A percentile compares a stretch with the other conserved stretches of the same genome.
These are phyloP conservation scores for Sherardia arvensis DNA, from an alignment of 257 asterid species.

Conservation along the genomic window DNA sequence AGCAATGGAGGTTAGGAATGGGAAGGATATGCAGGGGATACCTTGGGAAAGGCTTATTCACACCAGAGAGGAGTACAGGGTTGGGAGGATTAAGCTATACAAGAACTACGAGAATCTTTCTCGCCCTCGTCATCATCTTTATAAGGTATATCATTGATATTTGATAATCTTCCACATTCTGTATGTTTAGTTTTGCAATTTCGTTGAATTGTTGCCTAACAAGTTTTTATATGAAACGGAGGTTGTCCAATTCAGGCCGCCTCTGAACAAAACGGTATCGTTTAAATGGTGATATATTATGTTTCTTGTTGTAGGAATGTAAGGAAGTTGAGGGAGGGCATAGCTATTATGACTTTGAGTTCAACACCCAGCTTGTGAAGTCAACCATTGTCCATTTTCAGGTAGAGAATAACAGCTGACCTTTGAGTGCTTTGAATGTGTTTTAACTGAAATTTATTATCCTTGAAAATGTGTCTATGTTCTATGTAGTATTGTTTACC, in stretches of 20 bases:
- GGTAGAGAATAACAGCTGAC: conserved; percentile 38
- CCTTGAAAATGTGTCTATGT: no score
- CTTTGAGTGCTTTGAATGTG: conserved; percentile 1
- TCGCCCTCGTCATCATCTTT: conserved; percentile 39
- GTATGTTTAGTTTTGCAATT: no score
- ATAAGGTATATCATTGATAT: conserved; percentile 1
- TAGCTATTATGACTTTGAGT: conserved; percentile 69
- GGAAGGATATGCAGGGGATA: conserved; percentile 95
- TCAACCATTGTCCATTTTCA: conserved; percentile 94
- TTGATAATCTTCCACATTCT: no score
- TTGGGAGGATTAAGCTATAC: conserved; percentile 68
- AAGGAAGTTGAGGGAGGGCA: conserved; percentile 68
- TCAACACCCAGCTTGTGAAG: conserved; percentile 84
- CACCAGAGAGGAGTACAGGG: conserved; percentile 67
- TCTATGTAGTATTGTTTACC: not conserved
- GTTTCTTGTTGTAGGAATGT: conserved; percentile 43
- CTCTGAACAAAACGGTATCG: not conserved
- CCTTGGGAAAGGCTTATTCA: conserved; percentile 87
- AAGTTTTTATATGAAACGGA: no score
- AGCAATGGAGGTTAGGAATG: conserved; percentile 66
- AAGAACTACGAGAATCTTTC: conserved; percentile 65
- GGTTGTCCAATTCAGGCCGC: not conserved
- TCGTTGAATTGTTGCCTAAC: no score
- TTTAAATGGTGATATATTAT: not conserved
- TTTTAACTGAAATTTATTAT: no score